Base-by-base conservation (phyloP, 2,329 filamentous ascomycete genomes). In the Ceratocystis cubensis region DNA sequence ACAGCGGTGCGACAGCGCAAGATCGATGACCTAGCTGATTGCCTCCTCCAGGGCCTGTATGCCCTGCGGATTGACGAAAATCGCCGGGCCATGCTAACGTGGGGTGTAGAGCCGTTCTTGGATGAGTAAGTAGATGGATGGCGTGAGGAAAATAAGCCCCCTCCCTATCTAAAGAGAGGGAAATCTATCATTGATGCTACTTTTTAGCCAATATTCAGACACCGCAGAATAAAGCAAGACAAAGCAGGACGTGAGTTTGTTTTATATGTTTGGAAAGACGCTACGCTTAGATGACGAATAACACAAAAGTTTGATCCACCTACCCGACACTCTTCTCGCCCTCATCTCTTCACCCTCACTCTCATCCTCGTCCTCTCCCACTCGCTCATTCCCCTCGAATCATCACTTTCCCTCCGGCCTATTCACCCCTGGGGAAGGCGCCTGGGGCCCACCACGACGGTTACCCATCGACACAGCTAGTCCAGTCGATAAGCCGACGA, bases 391-490 rank as follows among this genome's bases (percentile, higher is more conserved):
- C 10, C 4, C 28, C 25, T 28, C 20, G 4, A 5, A 30, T 28
- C 53, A n/a, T 53, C n/a, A 22, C 13, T n/a, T 6, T 5, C 8
- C 28, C 15, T 17, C 53, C 13, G 53, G 53, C 53, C 15, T 17
- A 4, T n/a, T 10, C 5, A 13, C 15, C 22, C 13, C 53, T 13
- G 53, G 53, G 22, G 22, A 57, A 13, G 22, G 53, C 28, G 13
- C 53, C 53, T 20, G 22, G 13, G 53, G 53, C 22, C 53, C 53
- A 15, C 25, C 53, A 17, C 25, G 22, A 15, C 53, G 53, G 25
- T 65, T 63, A 41, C 57, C 65, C 63, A 67, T 67, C 15, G 66
- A 67, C 17, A 67, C 66, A 2, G 66, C 66, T n/a, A 67, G 48
- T 15, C 66, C 66, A 10, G 66, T 67, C 15, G 66, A 67, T n/a